Conservation (phyloP, 495 filamentous ascomycete genomes). For the Annulohypoxylon stygium region DNA sequence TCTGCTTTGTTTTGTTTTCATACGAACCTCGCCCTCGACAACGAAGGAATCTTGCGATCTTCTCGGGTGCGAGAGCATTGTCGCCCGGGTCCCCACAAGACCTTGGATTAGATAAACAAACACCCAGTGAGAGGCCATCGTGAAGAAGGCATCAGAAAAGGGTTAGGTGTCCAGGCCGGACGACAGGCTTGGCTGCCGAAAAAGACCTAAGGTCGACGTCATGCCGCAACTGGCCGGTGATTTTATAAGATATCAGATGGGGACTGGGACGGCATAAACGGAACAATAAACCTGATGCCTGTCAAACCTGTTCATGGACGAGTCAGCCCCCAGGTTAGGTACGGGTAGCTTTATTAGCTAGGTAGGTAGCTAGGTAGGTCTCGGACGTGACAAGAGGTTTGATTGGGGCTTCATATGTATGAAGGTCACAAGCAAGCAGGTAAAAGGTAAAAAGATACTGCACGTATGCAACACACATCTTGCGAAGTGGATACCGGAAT, state of each 20-base stretch:
- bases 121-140: conserved; percentile 40
- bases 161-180: conserved; percentile 40
- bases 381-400: conserved; percentile 32
- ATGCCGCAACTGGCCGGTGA: conserved; percentile 40
- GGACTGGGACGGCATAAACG: conserved; percentile 31
- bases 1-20: conserved; percentile 16
- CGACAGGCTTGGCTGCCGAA: conserved; percentile 43
- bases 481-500: conserved; percentile 38
- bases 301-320: conserved; percentile 36
- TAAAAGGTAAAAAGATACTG: conserved; percentile 20
- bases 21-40: conserved; percentile 20
- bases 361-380: conserved; percentile 26
- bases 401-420: conserved; percentile 42
- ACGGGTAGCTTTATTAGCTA: conserved; percentile 25
- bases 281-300: conserved; percentile 29
- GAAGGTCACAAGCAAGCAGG: conserved; percentile 29
- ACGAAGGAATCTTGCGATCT: conserved; percentile 19
- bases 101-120: conserved; percentile 20
- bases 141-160: conserved; percentile 39
- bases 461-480: conserved; percentile 21
- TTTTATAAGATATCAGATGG: conserved; percentile 41
- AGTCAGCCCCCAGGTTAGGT: conserved; percentile 32
- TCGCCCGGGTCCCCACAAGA: conserved; percentile 13
- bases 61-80: conserved; percentile 17
- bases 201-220: conserved; percentile 41